Conservation (phyloP, 2,329 filamentous ascomycete genomes). For the Colletotrichum sublineola region DNA sequence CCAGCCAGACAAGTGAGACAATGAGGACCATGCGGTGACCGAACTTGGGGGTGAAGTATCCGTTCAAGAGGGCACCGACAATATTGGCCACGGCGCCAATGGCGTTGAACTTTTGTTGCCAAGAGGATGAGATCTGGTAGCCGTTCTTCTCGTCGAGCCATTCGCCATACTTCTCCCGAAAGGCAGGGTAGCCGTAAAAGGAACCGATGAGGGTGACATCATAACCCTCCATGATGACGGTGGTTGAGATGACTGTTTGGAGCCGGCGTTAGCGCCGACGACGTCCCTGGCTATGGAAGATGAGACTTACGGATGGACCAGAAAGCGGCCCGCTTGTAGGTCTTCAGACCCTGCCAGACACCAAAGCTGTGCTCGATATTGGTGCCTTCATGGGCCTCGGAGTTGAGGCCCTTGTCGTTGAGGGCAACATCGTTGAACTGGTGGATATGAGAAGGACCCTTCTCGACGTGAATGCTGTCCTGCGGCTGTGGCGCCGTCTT, state of each 20-base stretch:
- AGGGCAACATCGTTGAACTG: constrained; percentile 52
- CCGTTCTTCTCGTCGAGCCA: constrained; percentile 51
- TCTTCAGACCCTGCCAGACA: constrained; percentile 53
- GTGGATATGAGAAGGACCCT: constrained; percentile 47
- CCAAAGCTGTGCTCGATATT: constrained; percentile 54
- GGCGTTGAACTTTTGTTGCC: constrained; percentile 64
- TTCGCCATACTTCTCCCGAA: constrained; percentile 57
- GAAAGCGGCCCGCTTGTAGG: constrained; percentile 56
- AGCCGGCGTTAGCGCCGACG: not conserved
- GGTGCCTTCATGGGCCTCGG: constrained; percentile 53
- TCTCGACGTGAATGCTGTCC: constrained; percentile 49
- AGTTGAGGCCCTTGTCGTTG: constrained; percentile 55
- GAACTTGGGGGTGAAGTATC: constrained; percentile 56
- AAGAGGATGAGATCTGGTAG: constrained; percentile 62
- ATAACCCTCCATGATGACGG: constrained; percentile 66
- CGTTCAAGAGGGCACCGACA: constrained; percentile 57
- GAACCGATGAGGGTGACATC: constrained; percentile 61
- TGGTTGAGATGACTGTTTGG: constrained; percentile 56
- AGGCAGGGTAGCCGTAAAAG: constrained; percentile 60
- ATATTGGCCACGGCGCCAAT: constrained; percentile 54
- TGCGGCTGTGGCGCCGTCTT: constrained; percentile 25
- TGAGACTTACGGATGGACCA: constrained; percentile 55
- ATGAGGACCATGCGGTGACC: constrained; percentile 62
- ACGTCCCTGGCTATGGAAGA: too few relatives aligned
- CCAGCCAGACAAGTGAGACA: constrained; percentile 55